Evolutionary conservation across 208 protist species (phyloP).

Genomic region (Crithidia thermophila): DNA sequence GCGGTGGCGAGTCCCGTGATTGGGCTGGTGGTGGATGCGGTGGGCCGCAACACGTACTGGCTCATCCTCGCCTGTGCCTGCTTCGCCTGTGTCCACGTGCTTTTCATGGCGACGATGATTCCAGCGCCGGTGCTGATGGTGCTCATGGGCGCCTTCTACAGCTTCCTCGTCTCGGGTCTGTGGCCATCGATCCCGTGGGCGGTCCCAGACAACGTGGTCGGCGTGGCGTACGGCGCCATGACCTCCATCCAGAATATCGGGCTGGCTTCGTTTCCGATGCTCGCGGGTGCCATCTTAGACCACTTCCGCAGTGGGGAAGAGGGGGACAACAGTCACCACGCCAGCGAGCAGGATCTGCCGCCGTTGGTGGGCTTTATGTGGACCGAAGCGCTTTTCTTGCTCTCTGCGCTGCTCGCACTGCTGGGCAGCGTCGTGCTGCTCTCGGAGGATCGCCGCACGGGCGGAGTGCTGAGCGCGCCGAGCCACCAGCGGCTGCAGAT

Average conservation of each 20-base stretch:
- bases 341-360: slow-evolving; percentile 37
- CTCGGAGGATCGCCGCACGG: slow-evolving; percentile 42
- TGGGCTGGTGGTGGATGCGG: slow-evolving; percentile 79
- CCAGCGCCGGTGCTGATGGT: slow-evolving; percentile 76
- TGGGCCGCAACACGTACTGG: slow-evolving; percentile 83
- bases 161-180: slow-evolving; percentile 85
- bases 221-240: slow-evolving; percentile 92
- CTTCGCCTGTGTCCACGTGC: slow-evolving; percentile 69
- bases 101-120: slow-evolving; percentile 79
- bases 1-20: slow-evolving; percentile 78
- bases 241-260: slow-evolving; percentile 91
- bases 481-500: slow-evolving; percentile 41
- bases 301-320: slow-evolving; percentile 24
- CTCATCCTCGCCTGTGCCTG: slow-evolving; percentile 49
- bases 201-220: slow-evolving; percentile 70
- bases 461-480: slow-evolving; percentile 57
- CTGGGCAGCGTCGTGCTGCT: slow-evolving; percentile 56
- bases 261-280: slow-evolving; percentile 70
- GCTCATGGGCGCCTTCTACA: slow-evolving; percentile 82
- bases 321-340: background rate
- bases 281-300: slow-evolving; percentile 73
- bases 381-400: slow-evolving; percentile 64
- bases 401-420: slow-evolving; percentile 42
- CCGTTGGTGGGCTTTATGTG: slow-evolving; percentile 62
- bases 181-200: slow-evolving; percentile 88